Conservation (phyloP, 345 rosid genomes). For the Schrenkiella parvula region DNA sequence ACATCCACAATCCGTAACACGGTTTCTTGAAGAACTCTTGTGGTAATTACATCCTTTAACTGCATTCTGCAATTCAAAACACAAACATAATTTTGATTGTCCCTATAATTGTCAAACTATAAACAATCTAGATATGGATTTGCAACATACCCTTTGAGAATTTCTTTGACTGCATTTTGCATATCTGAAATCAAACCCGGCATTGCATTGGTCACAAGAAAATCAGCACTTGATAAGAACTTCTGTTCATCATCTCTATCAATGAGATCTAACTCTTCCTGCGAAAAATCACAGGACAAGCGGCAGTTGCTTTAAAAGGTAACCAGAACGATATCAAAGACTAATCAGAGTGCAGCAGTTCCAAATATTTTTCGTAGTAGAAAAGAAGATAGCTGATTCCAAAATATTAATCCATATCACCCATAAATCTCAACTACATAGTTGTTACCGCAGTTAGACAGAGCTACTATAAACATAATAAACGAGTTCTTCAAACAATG, state of each 20-base stretch:
- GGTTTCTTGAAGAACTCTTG: conserved; percentile 50
- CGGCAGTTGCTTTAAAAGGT: background rate
- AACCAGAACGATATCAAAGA: background rate
- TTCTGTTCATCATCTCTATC: conserved; percentile 75
- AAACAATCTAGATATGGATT: background rate
- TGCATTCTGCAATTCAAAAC: conserved; percentile 53
- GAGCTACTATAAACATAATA: background rate
- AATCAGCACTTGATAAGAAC: conserved; percentile 73
- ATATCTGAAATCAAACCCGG: conserved; percentile 48
- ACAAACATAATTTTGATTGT: background rate
- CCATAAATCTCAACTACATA: background rate
- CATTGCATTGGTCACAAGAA: conserved; percentile 66
- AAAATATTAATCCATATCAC: background rate
- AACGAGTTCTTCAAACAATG: background rate
- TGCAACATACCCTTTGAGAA: conserved; percentile 60
- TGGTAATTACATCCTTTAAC: conserved; percentile 58
- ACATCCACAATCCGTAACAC: conserved; percentile 61
- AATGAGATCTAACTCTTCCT: conserved; percentile 74
- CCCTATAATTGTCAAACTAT: background rate
- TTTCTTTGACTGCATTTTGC: conserved; percentile 63
- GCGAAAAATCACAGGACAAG: conserved; percentile 17
- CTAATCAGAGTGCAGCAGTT: background rate
- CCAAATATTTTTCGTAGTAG: background rate
- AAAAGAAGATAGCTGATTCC: background rate
- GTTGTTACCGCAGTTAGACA: background rate